phyloP scores from a whole-genome alignment of 2,329 filamentous ascomycete species.

The Penicillium occitanis region DNA sequence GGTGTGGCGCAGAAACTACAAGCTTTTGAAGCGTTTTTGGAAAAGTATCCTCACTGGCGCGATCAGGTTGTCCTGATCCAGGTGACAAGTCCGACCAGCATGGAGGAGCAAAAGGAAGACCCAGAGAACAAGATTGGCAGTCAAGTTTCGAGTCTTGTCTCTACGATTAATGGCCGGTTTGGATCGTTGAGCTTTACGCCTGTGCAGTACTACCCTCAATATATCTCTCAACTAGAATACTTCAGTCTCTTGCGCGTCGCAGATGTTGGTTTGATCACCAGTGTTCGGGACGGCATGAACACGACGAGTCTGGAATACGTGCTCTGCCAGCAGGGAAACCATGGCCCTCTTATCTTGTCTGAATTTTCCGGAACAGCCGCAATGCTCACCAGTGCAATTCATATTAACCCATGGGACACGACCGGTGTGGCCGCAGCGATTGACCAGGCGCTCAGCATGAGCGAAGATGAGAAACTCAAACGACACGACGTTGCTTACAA shows the following conservation, averaged over 20 bases:
- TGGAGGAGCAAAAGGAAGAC: slow-evolving; percentile 75
- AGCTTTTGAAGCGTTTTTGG: slow-evolving; percentile 89
- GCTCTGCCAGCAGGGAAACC: slow-evolving; percentile 81
- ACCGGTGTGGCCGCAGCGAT: slow-evolving; percentile 81
- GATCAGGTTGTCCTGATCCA: slow-evolving; percentile 92
- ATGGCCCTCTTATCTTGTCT: slow-evolving; percentile 87
- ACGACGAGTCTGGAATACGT: slow-evolving; percentile 95
- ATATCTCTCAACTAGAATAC: slow-evolving; percentile 85
- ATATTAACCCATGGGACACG: slow-evolving; percentile 96
- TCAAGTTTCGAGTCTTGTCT: slow-evolving; percentile 86
- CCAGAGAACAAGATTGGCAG: slow-evolving; percentile 77
- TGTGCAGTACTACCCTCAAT: slow-evolving; percentile 92
- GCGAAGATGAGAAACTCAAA: slow-evolving; percentile 60
- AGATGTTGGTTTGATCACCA: slow-evolving; percentile 91
- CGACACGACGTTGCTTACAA: slow-evolving; percentile 76
- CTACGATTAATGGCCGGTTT: slow-evolving; percentile 86
- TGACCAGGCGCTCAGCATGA: slow-evolving; percentile 76
- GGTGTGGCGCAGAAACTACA: slow-evolving; percentile 95
- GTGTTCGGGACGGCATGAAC: slow-evolving; percentile 96
- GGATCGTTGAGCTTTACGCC: slow-evolving; percentile 86
- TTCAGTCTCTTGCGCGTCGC: slow-evolving; percentile 88
- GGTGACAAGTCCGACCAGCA: slow-evolving; percentile 82
- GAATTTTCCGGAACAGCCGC: slow-evolving; percentile 95
- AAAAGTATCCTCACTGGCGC: slow-evolving; percentile 86
- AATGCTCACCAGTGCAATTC: slow-evolving; percentile 79